Evolutionary conservation across 2,329 filamentous ascomycete species (phyloP).

Genomic region (Berkeleyomyces basicola): DNA sequence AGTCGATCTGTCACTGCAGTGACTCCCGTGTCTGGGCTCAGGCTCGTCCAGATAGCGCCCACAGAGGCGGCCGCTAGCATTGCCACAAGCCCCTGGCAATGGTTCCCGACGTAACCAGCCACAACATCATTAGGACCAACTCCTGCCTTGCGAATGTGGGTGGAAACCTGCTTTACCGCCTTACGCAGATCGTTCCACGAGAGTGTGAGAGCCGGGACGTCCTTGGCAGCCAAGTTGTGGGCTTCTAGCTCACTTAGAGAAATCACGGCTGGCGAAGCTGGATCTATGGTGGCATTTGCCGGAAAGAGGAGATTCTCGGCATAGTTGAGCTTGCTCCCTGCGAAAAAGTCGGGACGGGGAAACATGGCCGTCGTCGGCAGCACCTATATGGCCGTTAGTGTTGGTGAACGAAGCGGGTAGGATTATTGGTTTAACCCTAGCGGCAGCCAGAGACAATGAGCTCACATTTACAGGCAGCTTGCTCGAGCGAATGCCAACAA

Average conservation of each 20-base stretch:
- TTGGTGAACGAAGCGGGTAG: neutral
- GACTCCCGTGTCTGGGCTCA: conserved; percentile 83
- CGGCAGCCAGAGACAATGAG: conserved; percentile 20
- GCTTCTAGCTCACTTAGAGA: conserved; percentile 46
- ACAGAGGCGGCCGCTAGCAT: conserved; percentile 72
- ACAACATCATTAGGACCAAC: conserved; percentile 40
- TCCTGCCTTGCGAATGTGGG: conserved; percentile 49
- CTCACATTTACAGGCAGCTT: conserved; percentile 45
- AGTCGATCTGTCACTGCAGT: conserved; percentile 80
- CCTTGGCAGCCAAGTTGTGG: conserved; percentile 25
- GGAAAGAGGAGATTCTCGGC: conserved; percentile 90
- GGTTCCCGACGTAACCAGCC: conserved; percentile 75
- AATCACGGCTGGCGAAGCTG: conserved; percentile 67
- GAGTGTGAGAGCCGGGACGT: neutral
- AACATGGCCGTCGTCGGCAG: conserved; percentile 60
- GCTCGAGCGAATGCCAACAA: conserved; percentile 43
- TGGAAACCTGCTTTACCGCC: conserved; percentile 55
- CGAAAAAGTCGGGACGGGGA: conserved; percentile 74
- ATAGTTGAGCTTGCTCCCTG: conserved; percentile 68
- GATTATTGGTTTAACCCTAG: neutral
- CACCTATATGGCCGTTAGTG: conserved; percentile 32
- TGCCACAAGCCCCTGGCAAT: conserved; percentile 69
- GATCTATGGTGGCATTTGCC: conserved; percentile 32
- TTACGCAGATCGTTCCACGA: conserved; percentile 65
- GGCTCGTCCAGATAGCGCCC: conserved; percentile 82